Conservation (phyloP, 2,329 filamentous ascomycete species). For the Cladobotryum mycophilum region DNA sequence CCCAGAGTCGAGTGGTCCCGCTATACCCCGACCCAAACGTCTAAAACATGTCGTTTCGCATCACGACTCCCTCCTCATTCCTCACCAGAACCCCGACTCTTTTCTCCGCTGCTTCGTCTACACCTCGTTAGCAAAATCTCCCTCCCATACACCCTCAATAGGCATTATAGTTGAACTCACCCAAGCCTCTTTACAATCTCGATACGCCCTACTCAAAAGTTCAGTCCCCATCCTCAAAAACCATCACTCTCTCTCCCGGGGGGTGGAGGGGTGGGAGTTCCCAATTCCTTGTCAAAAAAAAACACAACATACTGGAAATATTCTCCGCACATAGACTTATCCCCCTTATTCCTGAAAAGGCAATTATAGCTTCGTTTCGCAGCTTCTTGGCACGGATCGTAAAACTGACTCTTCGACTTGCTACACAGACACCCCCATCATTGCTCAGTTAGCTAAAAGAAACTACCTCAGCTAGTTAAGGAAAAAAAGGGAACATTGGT, state of each 20-base stretch:
- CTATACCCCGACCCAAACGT: background rate
- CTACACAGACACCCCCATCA: slow-evolving; percentile 38
- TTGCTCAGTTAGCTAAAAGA: background rate
- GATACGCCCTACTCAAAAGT: slow-evolving; percentile 63
- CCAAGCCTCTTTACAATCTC: slow-evolving; percentile 93
- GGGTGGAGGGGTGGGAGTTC: too few relatives aligned
- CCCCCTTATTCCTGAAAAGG: slow-evolving; percentile 79
- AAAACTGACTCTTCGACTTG: slow-evolving; percentile 83
- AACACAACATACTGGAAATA: slow-evolving; percentile 75
- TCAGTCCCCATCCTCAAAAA: slow-evolving; percentile 13
- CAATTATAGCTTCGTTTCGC: slow-evolving; percentile 81
- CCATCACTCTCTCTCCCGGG: too few relatives aligned
- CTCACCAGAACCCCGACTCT: slow-evolving; percentile 17
- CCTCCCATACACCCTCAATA: background rate
- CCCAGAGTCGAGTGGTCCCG: background rate
- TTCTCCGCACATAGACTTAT: slow-evolving; percentile 83
- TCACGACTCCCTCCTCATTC: background rate
- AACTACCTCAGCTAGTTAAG: background rate
- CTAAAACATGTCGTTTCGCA: background rate
- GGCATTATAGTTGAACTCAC: slow-evolving; percentile 41
- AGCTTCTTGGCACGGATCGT: slow-evolving; percentile 92
- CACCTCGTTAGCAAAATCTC: background rate
- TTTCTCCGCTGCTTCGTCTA: slow-evolving; percentile 18
- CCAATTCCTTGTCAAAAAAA: background rate
- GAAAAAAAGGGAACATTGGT: background rate